Evolutionary conservation across 441 rosid species (phyloP), one percentile per base, ranked within the genome.

Genomic region (Geranium incanum): DNA sequence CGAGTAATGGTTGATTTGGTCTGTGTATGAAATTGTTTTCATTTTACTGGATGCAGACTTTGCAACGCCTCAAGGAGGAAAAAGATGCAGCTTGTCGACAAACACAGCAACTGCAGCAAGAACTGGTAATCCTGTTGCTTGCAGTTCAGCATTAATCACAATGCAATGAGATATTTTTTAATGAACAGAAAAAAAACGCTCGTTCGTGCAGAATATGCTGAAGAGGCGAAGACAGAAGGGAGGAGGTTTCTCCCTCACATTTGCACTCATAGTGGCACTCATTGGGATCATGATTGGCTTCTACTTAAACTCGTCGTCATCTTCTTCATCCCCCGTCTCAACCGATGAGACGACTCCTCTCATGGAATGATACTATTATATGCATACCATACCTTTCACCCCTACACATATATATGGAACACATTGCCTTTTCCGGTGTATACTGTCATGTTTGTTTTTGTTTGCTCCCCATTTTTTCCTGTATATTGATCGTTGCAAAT

Each of bases 101-200:
- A 76, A 91, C 93, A 67, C 84, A 84, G 71, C 92, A 84, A 66
- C 86, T 94, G 82, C 95, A 87, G 84, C 90, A 86, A 36, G 97
- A 94, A 68, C 74, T 94, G 93, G 98, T 91, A 45, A 45, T n/a
- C 11, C 13, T 3, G 1, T 11, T 45, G 0, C 43, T 7, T 39
- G 8, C 8, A 39, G 3, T 39, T 7, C 43, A 7, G 5, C 43
- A 39, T 39, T 39, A 5, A 1, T 39, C 43, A 45, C 13, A 9
- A 45, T 11, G 52, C 52, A 13, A 3, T 9, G 12, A 9, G 12
- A 9, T 45, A 45, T 8, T 12, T 41, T 6, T 41, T 6, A 41
- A 45, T 8, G 52, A 45, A 1, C 0, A 45, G 2, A 45, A 45
- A 8, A 2, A 28, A 45, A 45, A 45, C 52, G 50, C 59, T 36